These are phyloP conservation scores for Kodamaea nitidulidarum DNA, from an alignment of 805 yeast genomes.

Conservation along the genomic window DNA sequence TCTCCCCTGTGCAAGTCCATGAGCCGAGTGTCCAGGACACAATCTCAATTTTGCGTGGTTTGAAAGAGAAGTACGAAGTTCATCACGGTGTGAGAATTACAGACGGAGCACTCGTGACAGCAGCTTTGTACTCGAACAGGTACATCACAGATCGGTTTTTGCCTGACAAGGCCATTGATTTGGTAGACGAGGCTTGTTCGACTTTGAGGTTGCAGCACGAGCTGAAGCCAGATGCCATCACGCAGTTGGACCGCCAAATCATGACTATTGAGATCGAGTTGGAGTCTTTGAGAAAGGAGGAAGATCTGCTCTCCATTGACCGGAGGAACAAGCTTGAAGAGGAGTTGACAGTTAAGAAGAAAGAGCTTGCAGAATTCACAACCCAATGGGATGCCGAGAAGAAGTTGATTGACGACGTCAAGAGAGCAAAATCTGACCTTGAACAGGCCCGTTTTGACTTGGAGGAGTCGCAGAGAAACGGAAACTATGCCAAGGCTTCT, in stretches of 20 bases:
- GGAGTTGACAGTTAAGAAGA: constrained; percentile 57
- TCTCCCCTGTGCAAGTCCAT: constrained; percentile 78
- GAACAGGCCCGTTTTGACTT: constrained; percentile 82
- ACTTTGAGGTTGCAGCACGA: constrained; percentile 92
- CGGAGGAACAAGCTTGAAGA: constrained; percentile 70
- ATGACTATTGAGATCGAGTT: constrained; percentile 95
- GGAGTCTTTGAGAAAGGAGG: constrained; percentile 90
- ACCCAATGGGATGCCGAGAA: constrained; percentile 85
- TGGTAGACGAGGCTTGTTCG: constrained; percentile 96
- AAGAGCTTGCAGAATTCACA: constrained; percentile 68
- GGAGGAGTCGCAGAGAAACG: constrained; percentile 77
- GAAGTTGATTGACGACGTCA: constrained; percentile 68
- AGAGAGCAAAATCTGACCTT: constrained; percentile 72
- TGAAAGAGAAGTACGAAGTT: constrained; percentile 91
- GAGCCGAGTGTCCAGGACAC: constrained; percentile 93
- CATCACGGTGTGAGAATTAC: constrained; percentile 96
- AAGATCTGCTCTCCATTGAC: constrained; percentile 77
- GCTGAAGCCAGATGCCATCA: constrained; percentile 92
- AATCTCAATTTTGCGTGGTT: constrained; percentile 85
- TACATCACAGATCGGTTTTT: constrained; percentile 87
- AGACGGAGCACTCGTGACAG: constrained; percentile 89
- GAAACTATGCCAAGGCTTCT: constrained; percentile 85
- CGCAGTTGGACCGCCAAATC: constrained; percentile 78
- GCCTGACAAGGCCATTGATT: constrained; percentile 95
- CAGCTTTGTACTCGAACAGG: constrained; percentile 84